Evolutionary conservation across 2,329 filamentous ascomycete genomes (phyloP).

Genomic region (Cladosporium sp.): DNA sequence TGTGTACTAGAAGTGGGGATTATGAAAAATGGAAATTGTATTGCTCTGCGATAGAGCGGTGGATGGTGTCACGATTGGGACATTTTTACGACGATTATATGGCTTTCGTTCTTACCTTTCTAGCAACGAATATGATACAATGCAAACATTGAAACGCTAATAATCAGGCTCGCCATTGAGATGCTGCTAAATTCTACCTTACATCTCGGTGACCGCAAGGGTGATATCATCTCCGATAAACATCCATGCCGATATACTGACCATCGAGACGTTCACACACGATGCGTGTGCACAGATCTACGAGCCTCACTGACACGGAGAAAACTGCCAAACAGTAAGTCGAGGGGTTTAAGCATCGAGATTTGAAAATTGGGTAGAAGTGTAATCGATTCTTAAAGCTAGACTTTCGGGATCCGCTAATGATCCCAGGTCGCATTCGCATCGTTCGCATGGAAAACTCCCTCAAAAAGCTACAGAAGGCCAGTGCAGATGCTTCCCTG

Average conservation of each 20-base stretch:
- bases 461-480: not conserved
- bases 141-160: not conserved
- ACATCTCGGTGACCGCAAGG: not conserved
- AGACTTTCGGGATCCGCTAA: not conserved
- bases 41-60: not conserved
- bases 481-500: not conserved
- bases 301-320: no score
- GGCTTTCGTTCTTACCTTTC: not conserved
- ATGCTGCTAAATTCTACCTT: not conserved
- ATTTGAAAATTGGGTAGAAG: not conserved
- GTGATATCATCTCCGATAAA: not conserved
- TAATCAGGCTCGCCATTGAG: not conserved
- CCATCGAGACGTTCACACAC: not conserved
- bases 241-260: not conserved
- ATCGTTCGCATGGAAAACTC: not conserved
- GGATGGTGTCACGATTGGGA: not conserved
- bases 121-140: not conserved
- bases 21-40: not conserved
- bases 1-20: conserved; percentile 23
- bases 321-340: not conserved
- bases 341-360: not conserved
- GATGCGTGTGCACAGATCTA: no score
- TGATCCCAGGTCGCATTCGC: not conserved
- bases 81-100: not conserved
- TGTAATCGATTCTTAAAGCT: not conserved